Percentiles rank a stretch among this genome's conserved stretches.
These are phyloP conservation scores for Kondoa subrosea DNA, from an alignment of 768 basidiomycete species.

Conservation along the genomic window DNA sequence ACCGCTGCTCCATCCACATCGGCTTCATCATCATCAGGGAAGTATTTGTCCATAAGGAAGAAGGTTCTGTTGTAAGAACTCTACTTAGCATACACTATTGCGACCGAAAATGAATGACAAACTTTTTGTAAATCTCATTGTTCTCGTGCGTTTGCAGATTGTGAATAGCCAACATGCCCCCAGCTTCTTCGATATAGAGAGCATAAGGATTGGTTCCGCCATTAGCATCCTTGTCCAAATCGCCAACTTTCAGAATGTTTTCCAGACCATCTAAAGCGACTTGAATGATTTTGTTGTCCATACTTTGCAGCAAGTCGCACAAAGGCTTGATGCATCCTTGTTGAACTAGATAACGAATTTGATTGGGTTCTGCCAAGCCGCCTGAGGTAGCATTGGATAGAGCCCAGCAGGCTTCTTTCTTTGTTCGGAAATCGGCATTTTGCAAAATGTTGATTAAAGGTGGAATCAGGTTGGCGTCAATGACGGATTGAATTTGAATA, in stretches of 20 bases:
- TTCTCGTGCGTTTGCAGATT: conserved; percentile 99
- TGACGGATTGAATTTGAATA: conserved; percentile 88
- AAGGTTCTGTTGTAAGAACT: conserved; percentile 41
- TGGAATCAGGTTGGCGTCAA: conserved; percentile 94
- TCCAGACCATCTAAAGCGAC: conserved; percentile 95
- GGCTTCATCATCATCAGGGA: conserved; percentile 78
- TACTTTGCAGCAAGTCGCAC: conserved; percentile 86
- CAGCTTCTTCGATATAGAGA: conserved; percentile 85
- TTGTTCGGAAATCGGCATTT: conserved; percentile 97
- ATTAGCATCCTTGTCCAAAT: conserved; percentile 69
- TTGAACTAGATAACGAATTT: conserved; percentile 91
- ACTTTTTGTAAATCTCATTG: conserved; percentile 98
- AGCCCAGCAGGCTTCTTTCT: conserved; percentile 99
- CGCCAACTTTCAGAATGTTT: conserved; percentile 94
- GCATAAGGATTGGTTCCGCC: conserved; percentile 86
- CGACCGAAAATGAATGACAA: conserved; percentile 29
- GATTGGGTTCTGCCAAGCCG: conserved; percentile 83
- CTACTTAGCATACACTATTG: neutral
- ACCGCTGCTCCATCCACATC: conserved; percentile 55
- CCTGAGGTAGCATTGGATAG: conserved; percentile 98
- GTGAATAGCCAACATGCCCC: conserved; percentile 97
- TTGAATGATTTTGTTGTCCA: conserved; percentile 98
- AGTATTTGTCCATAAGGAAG: conserved; percentile 76
- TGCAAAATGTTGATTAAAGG: conserved; percentile 95
- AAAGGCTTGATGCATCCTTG: conserved; percentile 98